phyloP scores from a whole-genome alignment of 208 protist genomes.

The Trypanosoma theileri region DNA sequence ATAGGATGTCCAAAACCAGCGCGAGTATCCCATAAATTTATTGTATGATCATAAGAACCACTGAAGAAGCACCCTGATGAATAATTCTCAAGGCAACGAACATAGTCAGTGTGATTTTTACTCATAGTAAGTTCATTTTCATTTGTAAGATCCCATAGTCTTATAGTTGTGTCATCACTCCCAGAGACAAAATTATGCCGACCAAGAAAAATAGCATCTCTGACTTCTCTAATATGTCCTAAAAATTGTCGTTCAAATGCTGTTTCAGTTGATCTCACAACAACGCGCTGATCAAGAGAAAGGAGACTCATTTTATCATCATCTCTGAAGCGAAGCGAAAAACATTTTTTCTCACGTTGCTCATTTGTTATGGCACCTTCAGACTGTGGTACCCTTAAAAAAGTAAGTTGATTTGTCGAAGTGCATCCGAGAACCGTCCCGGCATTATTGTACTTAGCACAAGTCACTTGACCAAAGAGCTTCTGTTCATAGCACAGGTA shows the following conservation, averaged over 20 bases:
- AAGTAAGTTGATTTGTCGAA: conserved; percentile 75
- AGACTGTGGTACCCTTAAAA: conserved; percentile 77
- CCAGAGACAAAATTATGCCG: conserved; percentile 77
- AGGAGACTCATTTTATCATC: conserved; percentile 84
- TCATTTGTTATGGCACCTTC: conserved; percentile 80
- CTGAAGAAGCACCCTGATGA: conserved; percentile 67
- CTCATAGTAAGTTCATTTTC: conserved; percentile 56
- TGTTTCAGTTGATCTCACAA: conserved; percentile 76
- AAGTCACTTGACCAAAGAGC: conserved; percentile 80
- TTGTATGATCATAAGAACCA: conserved; percentile 83
- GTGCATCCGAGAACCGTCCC: conserved; percentile 64
- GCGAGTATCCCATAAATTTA: conserved; percentile 83
- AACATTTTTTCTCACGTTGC: conserved; percentile 73
- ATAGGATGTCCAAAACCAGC: conserved; percentile 50
- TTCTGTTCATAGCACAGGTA: conserved; percentile 85
- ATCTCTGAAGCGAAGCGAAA: conserved; percentile 73
- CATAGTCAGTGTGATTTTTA: conserved; percentile 80
- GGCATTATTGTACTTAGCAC: conserved; percentile 57
- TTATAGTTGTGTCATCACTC: conserved; percentile 83
- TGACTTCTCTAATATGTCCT: conserved; percentile 78
- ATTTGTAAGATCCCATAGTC: conserved; percentile 77
- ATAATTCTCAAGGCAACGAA: conserved; percentile 66
- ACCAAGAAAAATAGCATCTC: conserved; percentile 68
- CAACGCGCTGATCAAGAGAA: conserved; percentile 71
- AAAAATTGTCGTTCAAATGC: conserved; percentile 80